phyloP scores from a whole-genome alignment of 192 early-diverging fungal genomes.

The Backusella tuberculispora region DNA sequence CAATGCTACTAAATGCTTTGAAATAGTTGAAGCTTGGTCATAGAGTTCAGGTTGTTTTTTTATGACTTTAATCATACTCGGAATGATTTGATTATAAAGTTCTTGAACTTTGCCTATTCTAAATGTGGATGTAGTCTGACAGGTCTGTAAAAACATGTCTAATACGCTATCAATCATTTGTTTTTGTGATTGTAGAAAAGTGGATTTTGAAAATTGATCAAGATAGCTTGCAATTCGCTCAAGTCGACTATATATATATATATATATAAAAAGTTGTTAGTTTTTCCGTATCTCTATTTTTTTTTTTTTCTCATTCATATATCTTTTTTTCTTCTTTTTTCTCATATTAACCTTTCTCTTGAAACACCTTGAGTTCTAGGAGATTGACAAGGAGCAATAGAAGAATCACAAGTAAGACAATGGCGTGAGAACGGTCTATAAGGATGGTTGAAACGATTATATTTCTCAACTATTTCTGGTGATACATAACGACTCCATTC shows the following conservation, averaged over 20 bases:
- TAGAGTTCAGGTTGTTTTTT: conserved; percentile 23
- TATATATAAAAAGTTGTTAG: conserved; percentile 14
- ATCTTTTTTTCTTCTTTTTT: conserved; percentile 5
- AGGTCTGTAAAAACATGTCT: conserved; percentile 11
- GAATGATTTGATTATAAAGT: conserved; percentile 29
- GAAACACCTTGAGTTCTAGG: conserved; percentile 18
- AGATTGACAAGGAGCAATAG: conserved; percentile 42
- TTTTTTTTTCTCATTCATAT: background rate
- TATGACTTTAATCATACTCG: conserved; percentile 10
- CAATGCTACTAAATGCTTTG: conserved; percentile 47
- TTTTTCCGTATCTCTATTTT: background rate
- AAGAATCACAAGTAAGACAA: conserved; percentile 50
- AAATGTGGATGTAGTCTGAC: conserved; percentile 20
- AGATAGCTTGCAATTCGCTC: conserved; percentile 15
- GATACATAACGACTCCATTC: conserved; percentile 66
- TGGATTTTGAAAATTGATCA: background rate
- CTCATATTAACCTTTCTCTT: conserved; percentile 28
- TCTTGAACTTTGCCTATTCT: conserved; percentile 31
- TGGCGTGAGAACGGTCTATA: conserved; percentile 56
- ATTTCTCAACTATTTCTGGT: conserved; percentile 44
- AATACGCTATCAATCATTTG: background rate
- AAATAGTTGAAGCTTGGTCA: conserved; percentile 28
- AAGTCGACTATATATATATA: conserved; percentile 27
- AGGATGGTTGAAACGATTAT: conserved; percentile 58
- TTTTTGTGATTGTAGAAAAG: background rate